phyloP scores from a whole-genome alignment of 2,329 filamentous ascomycete genomes.

The Truncatella angustata region DNA sequence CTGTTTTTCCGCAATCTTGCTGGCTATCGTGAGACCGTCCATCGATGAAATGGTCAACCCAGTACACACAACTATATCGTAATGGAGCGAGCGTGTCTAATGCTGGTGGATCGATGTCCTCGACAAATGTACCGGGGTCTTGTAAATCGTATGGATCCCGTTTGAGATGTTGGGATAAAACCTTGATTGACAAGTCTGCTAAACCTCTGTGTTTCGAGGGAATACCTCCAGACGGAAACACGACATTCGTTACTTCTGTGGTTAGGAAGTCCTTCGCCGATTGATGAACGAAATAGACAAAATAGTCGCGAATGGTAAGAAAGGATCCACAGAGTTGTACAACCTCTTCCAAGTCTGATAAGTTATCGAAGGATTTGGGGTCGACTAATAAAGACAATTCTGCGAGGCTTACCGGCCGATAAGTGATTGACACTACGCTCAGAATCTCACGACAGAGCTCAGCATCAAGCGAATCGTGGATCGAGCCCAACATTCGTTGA shows the following conservation, averaged over 20 bases:
- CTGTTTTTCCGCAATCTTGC: too few relatives aligned
- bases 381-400: not conserved
- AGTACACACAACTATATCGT: slow-evolving; percentile 33
- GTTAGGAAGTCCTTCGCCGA: slow-evolving; percentile 42
- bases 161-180: slow-evolving; percentile 25
- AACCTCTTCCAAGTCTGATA: slow-evolving; percentile 22
- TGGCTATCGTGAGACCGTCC: not conserved
- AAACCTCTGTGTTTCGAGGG: slow-evolving; percentile 30
- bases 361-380: not conserved
- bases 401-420: slow-evolving; percentile 33
- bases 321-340: slow-evolving; percentile 39
- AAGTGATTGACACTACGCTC: slow-evolving; percentile 23
- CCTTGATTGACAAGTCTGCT: slow-evolving; percentile 32
- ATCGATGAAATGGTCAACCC: slow-evolving; percentile 30
- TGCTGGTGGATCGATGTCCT: slow-evolving; percentile 17
- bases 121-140: slow-evolving; percentile 19
- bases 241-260: slow-evolving; percentile 11
- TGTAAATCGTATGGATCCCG: slow-evolving; percentile 34
- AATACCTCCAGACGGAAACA: slow-evolving; percentile 27
- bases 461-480: slow-evolving; percentile 25
- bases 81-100: slow-evolving; percentile 24
- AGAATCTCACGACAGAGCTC: slow-evolving; percentile 34
- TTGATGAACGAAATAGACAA: slow-evolving; percentile 38
- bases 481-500: slow-evolving; percentile 33
- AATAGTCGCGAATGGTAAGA: slow-evolving; percentile 28